phyloP scores from a whole-genome alignment of 768 basidiomycete species.

The Filobasidium floriforme region DNA sequence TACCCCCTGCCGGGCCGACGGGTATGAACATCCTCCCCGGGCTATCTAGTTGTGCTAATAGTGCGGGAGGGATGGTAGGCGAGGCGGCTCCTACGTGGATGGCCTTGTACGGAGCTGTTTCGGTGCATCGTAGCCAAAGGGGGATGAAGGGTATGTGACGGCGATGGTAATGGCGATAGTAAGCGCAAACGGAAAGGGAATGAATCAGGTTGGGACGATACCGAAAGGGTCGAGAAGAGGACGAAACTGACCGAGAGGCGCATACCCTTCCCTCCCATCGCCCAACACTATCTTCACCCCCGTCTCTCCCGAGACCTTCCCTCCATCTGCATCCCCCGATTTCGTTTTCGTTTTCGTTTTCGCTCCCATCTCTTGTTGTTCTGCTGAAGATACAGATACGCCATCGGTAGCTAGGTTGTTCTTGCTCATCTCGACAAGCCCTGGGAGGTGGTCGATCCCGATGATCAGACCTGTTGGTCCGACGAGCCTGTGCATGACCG shows the following conservation, averaged over 20 bases:
- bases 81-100: slow-evolving; percentile 96
- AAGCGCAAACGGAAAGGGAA: too few species aligned
- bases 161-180: too few species aligned
- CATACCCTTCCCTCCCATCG: slow-evolving; percentile 67
- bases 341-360: too few species aligned
- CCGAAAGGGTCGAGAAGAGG: too few species aligned
- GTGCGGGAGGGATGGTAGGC: slow-evolving; percentile 58
- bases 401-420: slow-evolving; percentile 64
- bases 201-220: too few species aligned
- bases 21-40: slow-evolving; percentile 75
- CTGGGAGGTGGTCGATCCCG: slow-evolving; percentile 83
- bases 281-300: slow-evolving; percentile 61
- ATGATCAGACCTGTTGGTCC: slow-evolving; percentile 50
- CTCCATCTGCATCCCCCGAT: too few species aligned
- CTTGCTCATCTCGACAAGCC: slow-evolving; percentile 58
- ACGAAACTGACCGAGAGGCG: neutral
- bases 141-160: too few species aligned
- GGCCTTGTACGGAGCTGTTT: slow-evolving; percentile 58
- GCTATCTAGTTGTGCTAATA: slow-evolving; percentile 54
- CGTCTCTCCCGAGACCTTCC: slow-evolving; percentile 45
- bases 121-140: too few species aligned
- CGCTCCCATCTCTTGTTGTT: too few species aligned
- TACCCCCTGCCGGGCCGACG: slow-evolving; percentile 53
- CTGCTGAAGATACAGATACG: slow-evolving; percentile 7
- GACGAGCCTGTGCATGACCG: slow-evolving; percentile 70